Evolutionary conservation across 331 rosid genomes (phyloP).

Genomic region (Quercus lobata): DNA sequence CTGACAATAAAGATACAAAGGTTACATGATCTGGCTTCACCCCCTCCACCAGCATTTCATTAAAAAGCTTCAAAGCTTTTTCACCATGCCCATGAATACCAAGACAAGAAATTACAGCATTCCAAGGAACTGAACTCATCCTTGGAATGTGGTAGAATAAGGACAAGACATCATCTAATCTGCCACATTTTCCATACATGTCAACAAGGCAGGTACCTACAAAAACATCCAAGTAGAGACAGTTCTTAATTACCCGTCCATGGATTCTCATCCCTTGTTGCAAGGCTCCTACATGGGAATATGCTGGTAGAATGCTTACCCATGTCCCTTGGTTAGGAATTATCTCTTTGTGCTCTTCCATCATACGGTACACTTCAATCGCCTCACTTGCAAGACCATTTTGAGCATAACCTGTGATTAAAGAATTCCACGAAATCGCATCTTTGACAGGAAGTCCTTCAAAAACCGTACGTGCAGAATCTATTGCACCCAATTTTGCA

Average conservation of each 20-base stretch:
- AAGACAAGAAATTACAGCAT: constrained; percentile 40
- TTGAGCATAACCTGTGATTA: constrained; percentile 49
- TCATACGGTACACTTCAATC: constrained; percentile 26
- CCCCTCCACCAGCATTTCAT: constrained; percentile 27
- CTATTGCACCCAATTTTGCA: constrained; percentile 40
- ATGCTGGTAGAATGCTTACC: constrained; percentile 46
- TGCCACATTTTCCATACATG: constrained; percentile 58
- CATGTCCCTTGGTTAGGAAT: constrained; percentile 46
- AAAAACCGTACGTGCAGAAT: constrained; percentile 29
- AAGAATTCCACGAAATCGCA: constrained; percentile 41
- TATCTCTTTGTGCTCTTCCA: constrained; percentile 25
- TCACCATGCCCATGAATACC: constrained; percentile 45
- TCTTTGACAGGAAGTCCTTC: constrained; percentile 37
- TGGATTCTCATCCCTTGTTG: constrained; percentile 48
- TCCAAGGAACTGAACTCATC: constrained; percentile 38
- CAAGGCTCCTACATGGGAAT: constrained; percentile 39
- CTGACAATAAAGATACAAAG: constrained; percentile 37
- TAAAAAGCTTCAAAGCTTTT: constrained; percentile 36
- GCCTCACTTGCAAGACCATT: constrained; percentile 49
- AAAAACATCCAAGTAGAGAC: constrained; percentile 33
- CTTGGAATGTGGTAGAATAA: constrained; percentile 32
- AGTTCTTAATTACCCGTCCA: constrained; percentile 37
- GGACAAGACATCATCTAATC: constrained; percentile 36
- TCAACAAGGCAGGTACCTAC: constrained; percentile 44
- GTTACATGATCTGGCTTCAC: constrained; percentile 43